These are phyloP conservation scores for Lentinula sp. DNA, from an alignment of 768 basidiomycete genomes.

Conservation along the genomic window DNA sequence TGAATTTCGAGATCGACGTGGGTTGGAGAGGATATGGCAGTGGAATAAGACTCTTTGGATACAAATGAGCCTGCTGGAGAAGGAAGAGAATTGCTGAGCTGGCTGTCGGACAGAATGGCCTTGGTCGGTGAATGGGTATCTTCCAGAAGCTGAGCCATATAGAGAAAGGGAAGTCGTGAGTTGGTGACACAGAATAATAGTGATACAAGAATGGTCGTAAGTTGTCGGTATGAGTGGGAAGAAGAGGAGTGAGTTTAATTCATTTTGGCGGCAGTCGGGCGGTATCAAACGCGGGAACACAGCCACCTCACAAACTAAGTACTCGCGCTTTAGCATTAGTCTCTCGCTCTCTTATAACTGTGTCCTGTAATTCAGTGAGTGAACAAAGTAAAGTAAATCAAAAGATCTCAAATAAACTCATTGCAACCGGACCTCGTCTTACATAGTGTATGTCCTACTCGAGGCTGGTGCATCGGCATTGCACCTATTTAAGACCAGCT, in stretches of 20 bases:
- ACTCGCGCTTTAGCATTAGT: too few species aligned
- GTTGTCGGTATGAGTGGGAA: background rate
- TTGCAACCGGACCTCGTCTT: too few species aligned
- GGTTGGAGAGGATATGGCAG: conserved; percentile 33
- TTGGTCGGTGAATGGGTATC: background rate
- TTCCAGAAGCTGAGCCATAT: background rate
- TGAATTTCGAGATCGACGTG: conserved; percentile 19
- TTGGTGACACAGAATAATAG: background rate
- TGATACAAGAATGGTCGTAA: background rate
- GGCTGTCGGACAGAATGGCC: background rate
- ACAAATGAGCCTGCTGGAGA: conserved; percentile 30
- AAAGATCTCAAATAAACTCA: too few species aligned
- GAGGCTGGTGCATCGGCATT: too few species aligned
- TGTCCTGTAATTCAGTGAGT: too few species aligned
- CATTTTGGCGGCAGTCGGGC: background rate
- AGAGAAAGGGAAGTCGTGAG: background rate
- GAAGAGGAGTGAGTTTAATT: background rate
- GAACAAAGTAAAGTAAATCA: too few species aligned
- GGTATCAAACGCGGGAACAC: background rate
- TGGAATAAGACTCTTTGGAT: conserved; percentile 33
- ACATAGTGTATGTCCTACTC: too few species aligned
- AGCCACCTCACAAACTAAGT: too few species aligned
- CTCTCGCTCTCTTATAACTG: too few species aligned
- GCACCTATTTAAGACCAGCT: too few species aligned
- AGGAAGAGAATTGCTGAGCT: background rate